Percentiles rank a stretch among this genome's conserved stretches.
phyloP scores from a whole-genome alignment of 164 flowering plant species.

The Akebia trifoliata region DNA sequence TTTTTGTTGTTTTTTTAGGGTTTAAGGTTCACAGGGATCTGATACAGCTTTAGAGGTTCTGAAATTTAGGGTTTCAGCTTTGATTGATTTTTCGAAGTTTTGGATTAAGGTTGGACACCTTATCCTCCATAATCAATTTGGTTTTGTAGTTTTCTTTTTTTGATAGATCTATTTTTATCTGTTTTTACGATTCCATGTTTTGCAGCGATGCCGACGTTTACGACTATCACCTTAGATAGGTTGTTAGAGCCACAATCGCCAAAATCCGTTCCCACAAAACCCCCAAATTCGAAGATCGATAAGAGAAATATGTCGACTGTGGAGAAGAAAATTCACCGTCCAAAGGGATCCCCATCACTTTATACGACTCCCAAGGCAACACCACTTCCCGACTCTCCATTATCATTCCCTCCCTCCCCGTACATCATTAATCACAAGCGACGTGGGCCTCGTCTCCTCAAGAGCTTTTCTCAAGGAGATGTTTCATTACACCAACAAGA shows the following conservation, averaged over 20 bases:
- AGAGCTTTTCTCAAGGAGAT: constrained; percentile 45
- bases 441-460: constrained; percentile 68
- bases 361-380: constrained; percentile 74
- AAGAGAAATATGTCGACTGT: constrained; percentile 3
- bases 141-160: too few species aligned
- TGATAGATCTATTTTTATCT: too few species aligned
- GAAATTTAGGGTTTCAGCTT: neutral
- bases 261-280: constrained; percentile 18
- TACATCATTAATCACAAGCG: constrained; percentile 75
- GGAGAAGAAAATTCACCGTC: constrained; percentile 29
- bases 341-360: constrained; percentile 55
- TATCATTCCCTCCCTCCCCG: constrained; percentile 77
- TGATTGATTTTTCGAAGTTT: neutral
- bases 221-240: constrained; percentile 66
- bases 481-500: constrained; percentile 28
- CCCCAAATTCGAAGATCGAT: constrained; percentile 10
- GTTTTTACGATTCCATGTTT: too few species aligned
- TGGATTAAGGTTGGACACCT: too few species aligned
- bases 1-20: neutral
- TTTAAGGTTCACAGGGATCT: neutral
- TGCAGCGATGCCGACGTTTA: constrained; percentile 73
- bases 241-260: constrained; percentile 55
- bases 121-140: too few species aligned
- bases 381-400: constrained; percentile 79
- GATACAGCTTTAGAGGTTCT: neutral